Conservation (phyloP, 2,329 filamentous ascomycete genomes). For the Pestalotiopsis sp. region DNA sequence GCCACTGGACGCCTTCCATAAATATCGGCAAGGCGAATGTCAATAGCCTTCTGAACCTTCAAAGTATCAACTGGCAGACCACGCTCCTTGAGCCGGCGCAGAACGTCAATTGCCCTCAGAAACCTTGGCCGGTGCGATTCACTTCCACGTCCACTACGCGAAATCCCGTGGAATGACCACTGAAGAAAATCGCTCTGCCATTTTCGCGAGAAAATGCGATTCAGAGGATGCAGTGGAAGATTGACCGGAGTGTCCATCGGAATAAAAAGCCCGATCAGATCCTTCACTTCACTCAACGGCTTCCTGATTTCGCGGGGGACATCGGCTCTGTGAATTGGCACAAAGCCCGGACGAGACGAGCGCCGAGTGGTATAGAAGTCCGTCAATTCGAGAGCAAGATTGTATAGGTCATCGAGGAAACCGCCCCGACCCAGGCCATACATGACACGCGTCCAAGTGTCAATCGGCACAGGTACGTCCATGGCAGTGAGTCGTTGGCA, state of each 20-base stretch:
- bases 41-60: constrained; percentile 28
- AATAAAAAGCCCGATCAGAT: constrained; percentile 36
- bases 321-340: constrained; percentile 48
- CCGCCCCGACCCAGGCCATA: constrained; percentile 45
- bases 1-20: constrained; percentile 29
- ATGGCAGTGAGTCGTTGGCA: constrained; percentile 39
- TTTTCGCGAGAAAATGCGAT: constrained; percentile 43
- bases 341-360: constrained; percentile 33
- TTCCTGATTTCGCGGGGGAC: constrained; percentile 35
- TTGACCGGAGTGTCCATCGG: constrained; percentile 44
- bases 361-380: constrained; percentile 35
- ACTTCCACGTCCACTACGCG: neutral
- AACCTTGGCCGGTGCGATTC: constrained; percentile 17
- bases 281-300: constrained; percentile 34
- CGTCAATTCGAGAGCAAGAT: constrained; percentile 45
- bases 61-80: constrained; percentile 29
- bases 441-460: constrained; percentile 47
- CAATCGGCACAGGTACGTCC: constrained; percentile 41
- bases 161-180: constrained; percentile 46
- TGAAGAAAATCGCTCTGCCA: constrained; percentile 44
- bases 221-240: constrained; percentile 48
- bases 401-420: constrained; percentile 47
- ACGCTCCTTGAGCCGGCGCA: constrained; percentile 33
- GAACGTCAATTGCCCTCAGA: constrained; percentile 33
- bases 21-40: constrained; percentile 34